phyloP scores from a whole-genome alignment of 2,329 filamentous ascomycete genomes.

The Epichloe amarillans region DNA sequence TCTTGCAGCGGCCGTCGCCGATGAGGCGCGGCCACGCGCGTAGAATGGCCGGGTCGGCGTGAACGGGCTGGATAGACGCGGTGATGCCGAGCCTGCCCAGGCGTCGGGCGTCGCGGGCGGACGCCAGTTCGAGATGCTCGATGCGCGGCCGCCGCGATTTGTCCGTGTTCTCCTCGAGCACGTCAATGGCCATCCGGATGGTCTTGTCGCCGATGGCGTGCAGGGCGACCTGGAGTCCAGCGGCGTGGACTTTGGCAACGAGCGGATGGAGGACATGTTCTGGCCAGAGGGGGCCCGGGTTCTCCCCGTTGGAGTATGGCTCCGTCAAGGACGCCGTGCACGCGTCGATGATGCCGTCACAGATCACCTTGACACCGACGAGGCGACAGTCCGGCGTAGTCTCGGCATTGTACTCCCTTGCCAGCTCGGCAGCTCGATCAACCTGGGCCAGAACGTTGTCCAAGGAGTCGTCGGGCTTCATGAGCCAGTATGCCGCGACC shows the following conservation, averaged over 20 bases:
- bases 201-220: slow-evolving; percentile 54
- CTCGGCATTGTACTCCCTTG: slow-evolving; percentile 19
- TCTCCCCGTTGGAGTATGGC: slow-evolving; percentile 39
- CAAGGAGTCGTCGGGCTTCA: slow-evolving; percentile 31
- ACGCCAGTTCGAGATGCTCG: slow-evolving; percentile 50
- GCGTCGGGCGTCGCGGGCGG: slow-evolving; percentile 37
- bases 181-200: slow-evolving; percentile 42
- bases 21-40: slow-evolving; percentile 47
- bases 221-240: slow-evolving; percentile 46
- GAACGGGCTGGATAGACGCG: slow-evolving; percentile 44
- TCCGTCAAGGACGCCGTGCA: slow-evolving; percentile 49
- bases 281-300: slow-evolving; percentile 40
- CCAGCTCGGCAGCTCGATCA: slow-evolving; percentile 33
- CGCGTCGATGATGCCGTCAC: slow-evolving; percentile 51
- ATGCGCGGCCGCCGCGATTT: slow-evolving; percentile 43
- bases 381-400: slow-evolving; percentile 30
- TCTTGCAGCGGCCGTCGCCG: slow-evolving; percentile 36
- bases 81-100: slow-evolving; percentile 47
- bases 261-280: slow-evolving; percentile 37
- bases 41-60: slow-evolving; percentile 47
- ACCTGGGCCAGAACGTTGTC: slow-evolving; percentile 32
- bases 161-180: slow-evolving; percentile 29
- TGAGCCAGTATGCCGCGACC: slow-evolving; percentile 43
- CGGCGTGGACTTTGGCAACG: slow-evolving; percentile 37
- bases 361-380: slow-evolving; percentile 51